Conservation (phyloP, 192 early-diverging fungal species). For the Mortierella hygrophila region DNA sequence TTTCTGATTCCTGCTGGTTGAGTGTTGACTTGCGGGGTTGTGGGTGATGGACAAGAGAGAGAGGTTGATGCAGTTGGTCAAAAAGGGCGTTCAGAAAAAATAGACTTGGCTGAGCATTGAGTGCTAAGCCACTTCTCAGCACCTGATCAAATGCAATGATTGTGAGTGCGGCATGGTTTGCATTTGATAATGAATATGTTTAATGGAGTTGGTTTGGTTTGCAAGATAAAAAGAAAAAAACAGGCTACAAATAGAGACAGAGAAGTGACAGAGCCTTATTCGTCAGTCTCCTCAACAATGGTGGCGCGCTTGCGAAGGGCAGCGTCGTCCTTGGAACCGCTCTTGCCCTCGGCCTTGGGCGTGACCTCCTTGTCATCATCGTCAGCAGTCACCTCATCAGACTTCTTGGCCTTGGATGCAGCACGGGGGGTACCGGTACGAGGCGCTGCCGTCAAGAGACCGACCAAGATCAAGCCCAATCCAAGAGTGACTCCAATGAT, state of each 20-base stretch:
- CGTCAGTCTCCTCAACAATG: slow-evolving; percentile 27
- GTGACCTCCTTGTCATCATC: slow-evolving; percentile 31
- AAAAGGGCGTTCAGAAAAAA: too few species aligned
- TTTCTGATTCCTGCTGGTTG: too few species aligned
- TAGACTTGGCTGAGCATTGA: too few species aligned
- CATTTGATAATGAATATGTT: neutral
- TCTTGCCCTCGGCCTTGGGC: slow-evolving; percentile 1
- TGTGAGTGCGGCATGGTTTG: too few species aligned
- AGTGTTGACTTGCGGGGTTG: too few species aligned
- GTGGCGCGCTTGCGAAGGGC: slow-evolving; percentile 39
- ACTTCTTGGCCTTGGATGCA: slow-evolving; percentile 57
- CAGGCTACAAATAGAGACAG: neutral
- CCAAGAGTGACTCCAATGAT: slow-evolving; percentile 36
- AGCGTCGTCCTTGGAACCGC: slow-evolving; percentile 16
- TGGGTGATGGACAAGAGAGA: too few species aligned
- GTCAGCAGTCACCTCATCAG: slow-evolving; percentile 55
- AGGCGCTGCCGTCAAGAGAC: slow-evolving; percentile 40
- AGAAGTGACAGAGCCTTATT: slow-evolving; percentile 12
- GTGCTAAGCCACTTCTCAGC: neutral
- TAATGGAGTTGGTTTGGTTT: neutral
- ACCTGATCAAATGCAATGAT: too few species aligned
- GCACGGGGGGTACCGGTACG: slow-evolving; percentile 2
- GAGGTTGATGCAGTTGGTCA: too few species aligned
- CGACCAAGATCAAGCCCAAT: slow-evolving; percentile 50
- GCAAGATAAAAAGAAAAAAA: neutral